Evolutionary conservation across 2,329 filamentous ascomycete species (phyloP).

Genomic region (Colletotrichum cuscutae): DNA sequence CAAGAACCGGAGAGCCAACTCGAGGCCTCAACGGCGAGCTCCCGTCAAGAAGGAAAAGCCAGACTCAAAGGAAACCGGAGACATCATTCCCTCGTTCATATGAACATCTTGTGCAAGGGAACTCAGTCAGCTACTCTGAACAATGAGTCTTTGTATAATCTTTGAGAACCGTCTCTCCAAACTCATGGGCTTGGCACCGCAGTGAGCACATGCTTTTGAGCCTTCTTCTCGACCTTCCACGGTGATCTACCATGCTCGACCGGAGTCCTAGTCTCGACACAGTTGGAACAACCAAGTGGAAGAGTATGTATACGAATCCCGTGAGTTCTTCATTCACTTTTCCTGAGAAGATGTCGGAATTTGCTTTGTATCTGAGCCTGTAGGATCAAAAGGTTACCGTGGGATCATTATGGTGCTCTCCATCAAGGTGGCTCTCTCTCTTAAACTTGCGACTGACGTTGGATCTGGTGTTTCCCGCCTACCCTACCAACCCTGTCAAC

Average conservation of each 20-base stretch:
- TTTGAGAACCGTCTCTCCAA: background rate
- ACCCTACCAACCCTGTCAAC: too few relatives aligned
- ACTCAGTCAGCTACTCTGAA: background rate
- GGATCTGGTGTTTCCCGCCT: background rate
- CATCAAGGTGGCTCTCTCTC: background rate
- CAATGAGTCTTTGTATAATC: background rate
- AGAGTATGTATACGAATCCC: background rate
- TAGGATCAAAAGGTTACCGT: too few relatives aligned
- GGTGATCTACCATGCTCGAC: background rate
- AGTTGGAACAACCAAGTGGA: too few relatives aligned
- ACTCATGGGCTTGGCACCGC: background rate
- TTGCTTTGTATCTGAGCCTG: background rate
- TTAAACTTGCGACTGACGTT: background rate
- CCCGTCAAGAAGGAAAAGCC: background rate
- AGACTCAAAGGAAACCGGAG: conserved; percentile 30
- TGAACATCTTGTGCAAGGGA: background rate
- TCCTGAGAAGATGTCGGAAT: background rate
- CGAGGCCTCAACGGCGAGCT: conserved; percentile 32
- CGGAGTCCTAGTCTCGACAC: background rate
- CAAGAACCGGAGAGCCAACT: conserved; percentile 23
- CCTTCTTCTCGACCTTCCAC: background rate
- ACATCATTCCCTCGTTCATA: conserved; percentile 35
- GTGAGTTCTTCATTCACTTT: background rate
- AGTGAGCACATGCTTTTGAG: background rate
- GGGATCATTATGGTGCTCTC: background rate